These are phyloP conservation scores for Rubia balearica DNA, from an alignment of 305 asterid genomes.

Conservation along the genomic window DNA sequence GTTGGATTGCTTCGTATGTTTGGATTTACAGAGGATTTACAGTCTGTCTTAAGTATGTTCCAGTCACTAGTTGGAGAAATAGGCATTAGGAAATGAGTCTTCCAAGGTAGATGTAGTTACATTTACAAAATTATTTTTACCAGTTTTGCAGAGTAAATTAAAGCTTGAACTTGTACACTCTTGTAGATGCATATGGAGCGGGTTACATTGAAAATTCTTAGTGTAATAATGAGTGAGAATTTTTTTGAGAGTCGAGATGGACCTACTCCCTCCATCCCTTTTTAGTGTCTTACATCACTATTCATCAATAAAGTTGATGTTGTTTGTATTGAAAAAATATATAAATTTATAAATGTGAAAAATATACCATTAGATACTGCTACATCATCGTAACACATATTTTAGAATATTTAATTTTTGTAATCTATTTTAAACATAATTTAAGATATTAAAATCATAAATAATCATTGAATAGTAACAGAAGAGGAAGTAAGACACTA, in stretches of 20 bases:
- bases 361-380: too few relatives aligned
- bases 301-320: too few relatives aligned
- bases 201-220: conserved; percentile 70
- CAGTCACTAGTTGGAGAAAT: conserved; percentile 90
- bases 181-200: conserved; percentile 79
- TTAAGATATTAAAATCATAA: too few relatives aligned
- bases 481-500: too few relatives aligned
- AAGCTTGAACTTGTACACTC: conserved; percentile 8
- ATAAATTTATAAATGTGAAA: too few relatives aligned
- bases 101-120: conserved; percentile 54
- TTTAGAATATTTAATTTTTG: too few relatives aligned
- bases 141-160: background rate
- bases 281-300: too few relatives aligned
- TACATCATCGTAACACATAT: too few relatives aligned
- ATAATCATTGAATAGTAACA: too few relatives aligned
- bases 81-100: conserved; percentile 81
- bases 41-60: conserved; percentile 88
- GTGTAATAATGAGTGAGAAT: conserved; percentile 73
- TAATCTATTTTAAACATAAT: too few relatives aligned
- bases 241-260: conserved; percentile 83
- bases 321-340: too few relatives aligned
- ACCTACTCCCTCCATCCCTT: conserved; percentile 31
- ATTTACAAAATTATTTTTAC: background rate
- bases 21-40: conserved; percentile 67
- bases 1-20: conserved; percentile 4